Evolutionary conservation across 495 filamentous ascomycete species (phyloP), one percentile per base, ranked within the genome.

Genomic region (Podospora sp.): DNA sequence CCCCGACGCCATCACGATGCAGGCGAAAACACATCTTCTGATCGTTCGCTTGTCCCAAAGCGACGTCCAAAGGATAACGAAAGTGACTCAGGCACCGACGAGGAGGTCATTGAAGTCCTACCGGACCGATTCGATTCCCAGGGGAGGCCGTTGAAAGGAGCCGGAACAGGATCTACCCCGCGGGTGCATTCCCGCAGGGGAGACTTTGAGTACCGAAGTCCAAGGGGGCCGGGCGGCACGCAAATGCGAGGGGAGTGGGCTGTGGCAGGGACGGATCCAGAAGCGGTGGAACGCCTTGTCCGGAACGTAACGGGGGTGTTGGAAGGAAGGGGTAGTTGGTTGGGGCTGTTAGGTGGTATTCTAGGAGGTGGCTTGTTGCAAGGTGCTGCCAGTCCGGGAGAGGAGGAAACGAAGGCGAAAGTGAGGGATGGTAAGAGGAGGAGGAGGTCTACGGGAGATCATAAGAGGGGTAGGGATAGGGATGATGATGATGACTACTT

Each of bases 61-160:
- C 74, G 62, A 1, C 70, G 62, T 16, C 51, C 65, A 2, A 55
- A 40, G 5, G 66, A 65, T 29, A 74, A 76, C 2, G 72, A 76
- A 8, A 68, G 67, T 6, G 65, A 67, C 29, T 76, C 75, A 7
- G 75, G 77, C 2, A 71, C 73, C 8, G 72, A 73, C 16, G 78
- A 80, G 18, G 72, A 69, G 1, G 78, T 76, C 2, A 65, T 84
- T 3, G 84, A 84, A 46, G 70, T 77, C 7, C 69, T 93, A 0
- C 90, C 90, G 0, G 83, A 87, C 52, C 83, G 90, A 0, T 92
- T 93, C 67, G 89, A 92, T 67, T 69, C 77, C 7, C 77, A 88
- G 3, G 89, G 90, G 1, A 78, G 80, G 22, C 85, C 82, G 0
- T 62, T 85, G 7, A 75, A 79, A 35, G 33, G 62, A 0, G 6